Conservation (phyloP, 2,329 filamentous ascomycete genomes). For the Grosmannia penicillata region DNA sequence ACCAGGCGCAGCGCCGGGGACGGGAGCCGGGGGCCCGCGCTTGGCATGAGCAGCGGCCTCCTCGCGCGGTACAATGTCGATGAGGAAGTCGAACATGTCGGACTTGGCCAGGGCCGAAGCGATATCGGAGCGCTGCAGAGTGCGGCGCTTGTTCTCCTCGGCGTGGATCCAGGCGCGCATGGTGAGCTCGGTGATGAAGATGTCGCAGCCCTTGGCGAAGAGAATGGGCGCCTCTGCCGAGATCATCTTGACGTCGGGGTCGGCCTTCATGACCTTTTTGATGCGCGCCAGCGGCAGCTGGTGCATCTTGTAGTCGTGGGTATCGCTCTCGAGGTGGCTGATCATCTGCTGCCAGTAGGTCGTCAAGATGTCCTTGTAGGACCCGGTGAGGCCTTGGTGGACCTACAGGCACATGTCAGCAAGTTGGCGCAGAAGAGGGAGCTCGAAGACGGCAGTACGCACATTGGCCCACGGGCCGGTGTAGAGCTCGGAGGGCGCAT, state of each 20-base stretch:
- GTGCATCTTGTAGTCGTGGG: conserved; percentile 96
- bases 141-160: conserved; percentile 95
- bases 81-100: conserved; percentile 99
- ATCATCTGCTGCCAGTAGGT: conserved; percentile 99
- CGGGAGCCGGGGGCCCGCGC: conserved; percentile 40
- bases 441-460: too few relatives aligned
- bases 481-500: conserved; percentile 85
- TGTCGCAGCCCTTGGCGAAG: conserved; percentile 96
- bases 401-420: conserved; percentile 38
- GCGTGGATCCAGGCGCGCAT: conserved; percentile 99
- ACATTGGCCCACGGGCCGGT: conserved; percentile 93
- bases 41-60: conserved; percentile 81
- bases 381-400: conserved; percentile 83
- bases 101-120: conserved; percentile 91
- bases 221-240: conserved; percentile 95
- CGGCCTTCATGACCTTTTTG: conserved; percentile 99
- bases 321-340: conserved; percentile 84
- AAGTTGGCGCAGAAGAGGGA: too few relatives aligned
- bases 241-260: conserved; percentile 99
- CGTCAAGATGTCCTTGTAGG: conserved; percentile 92
- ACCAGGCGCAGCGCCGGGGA: conserved; percentile 18
- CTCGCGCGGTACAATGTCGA: conserved; percentile 94
- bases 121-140: conserved; percentile 89
- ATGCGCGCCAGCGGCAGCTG: conserved; percentile 94
- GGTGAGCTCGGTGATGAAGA: conserved; percentile 96